Conservation (phyloP, 106 monocot species). For the Agapanthus africanus region DNA sequence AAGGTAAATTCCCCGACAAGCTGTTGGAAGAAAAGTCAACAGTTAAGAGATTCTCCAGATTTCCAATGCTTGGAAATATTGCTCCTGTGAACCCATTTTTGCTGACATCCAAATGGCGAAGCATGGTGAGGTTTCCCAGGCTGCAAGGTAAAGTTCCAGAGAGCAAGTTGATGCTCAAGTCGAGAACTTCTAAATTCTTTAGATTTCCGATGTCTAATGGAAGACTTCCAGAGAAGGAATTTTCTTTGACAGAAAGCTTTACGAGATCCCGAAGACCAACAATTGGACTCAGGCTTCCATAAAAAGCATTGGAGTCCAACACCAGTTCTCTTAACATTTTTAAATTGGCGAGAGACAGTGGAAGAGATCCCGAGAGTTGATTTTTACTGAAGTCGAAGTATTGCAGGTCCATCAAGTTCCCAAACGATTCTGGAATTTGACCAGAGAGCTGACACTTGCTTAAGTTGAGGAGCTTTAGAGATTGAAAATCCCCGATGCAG, state of each 20-base stretch:
- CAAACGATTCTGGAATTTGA: background rate
- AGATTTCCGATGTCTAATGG: conserved; percentile 52
- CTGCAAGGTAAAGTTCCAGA: conserved; percentile 42
- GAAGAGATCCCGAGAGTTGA: conserved; percentile 44
- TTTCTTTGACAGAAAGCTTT: conserved; percentile 44
- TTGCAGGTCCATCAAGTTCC: background rate
- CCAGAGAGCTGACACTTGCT: conserved; percentile 31
- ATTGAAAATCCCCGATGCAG: conserved; percentile 37
- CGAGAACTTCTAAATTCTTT: conserved; percentile 45
- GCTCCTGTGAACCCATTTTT: conserved; percentile 52
- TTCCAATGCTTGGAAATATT: conserved; percentile 54
- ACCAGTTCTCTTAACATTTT: conserved; percentile 42
- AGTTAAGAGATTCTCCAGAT: conserved; percentile 40
- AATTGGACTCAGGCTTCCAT: conserved; percentile 34
- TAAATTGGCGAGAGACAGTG: conserved; percentile 35
- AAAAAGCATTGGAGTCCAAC: conserved; percentile 45
- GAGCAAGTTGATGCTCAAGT: conserved; percentile 57
- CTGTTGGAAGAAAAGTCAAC: conserved; percentile 80
- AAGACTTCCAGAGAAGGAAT: conserved; percentile 49
- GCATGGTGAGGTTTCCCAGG: conserved; percentile 57
- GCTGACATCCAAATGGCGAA: conserved; percentile 64
- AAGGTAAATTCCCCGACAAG: conserved; percentile 50
- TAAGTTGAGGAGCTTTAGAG: conserved; percentile 59
- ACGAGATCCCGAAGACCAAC: conserved; percentile 25
- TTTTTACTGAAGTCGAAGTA: background rate